Evolutionary conservation across 345 rosid genomes (phyloP), one percentile per base, ranked within the genome.

Genomic region (Populus simonii): DNA sequence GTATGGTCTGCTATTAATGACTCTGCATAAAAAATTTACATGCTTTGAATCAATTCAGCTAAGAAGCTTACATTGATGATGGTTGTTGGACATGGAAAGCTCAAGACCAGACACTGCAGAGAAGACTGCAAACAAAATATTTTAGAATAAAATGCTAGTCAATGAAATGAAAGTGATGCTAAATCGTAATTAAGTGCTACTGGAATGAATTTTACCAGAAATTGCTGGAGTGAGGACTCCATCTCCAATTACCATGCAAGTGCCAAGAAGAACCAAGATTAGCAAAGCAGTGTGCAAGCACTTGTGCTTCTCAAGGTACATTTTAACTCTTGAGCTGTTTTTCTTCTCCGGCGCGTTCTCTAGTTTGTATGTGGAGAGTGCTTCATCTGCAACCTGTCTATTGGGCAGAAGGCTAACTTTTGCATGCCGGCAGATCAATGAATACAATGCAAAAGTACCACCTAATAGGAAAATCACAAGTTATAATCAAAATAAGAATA

Each of bases 161-260:
- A 79, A 8, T 66, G 2, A 6, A 72, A 27, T 3, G 29, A 10
- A 20, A 74, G 68, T 31, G 74, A 65, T 33, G 36, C 8, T 11
- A 36, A 75, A 78, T 53, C 45, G 4, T 20, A 39, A 31, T 31
- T 8, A 74, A 47, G 23, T 41, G 70, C 11, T 31, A 68, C 38
- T 6, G 11, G 63, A 35, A 67, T 27, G 70, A 65, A 43, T 39
- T 51, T 68, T 88, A 92, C 99, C 99, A 4, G 99, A 96, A 82
- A 96, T 96, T 62, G 98, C 97, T 51, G 99, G 98, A 80, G 99
- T 96, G 66, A 96, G 98, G 71, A 96, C 78, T 70, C 98, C 98
- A 83, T 96, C 99, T 75, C 99, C 98, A 73, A 96, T 96, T 36
- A 96, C 99, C 99, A 96, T 96, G 88, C 99, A 96, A 77, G 99